Evolutionary conservation across 345 rosid genomes (phyloP).

Genomic region (Durio zibethinus): DNA sequence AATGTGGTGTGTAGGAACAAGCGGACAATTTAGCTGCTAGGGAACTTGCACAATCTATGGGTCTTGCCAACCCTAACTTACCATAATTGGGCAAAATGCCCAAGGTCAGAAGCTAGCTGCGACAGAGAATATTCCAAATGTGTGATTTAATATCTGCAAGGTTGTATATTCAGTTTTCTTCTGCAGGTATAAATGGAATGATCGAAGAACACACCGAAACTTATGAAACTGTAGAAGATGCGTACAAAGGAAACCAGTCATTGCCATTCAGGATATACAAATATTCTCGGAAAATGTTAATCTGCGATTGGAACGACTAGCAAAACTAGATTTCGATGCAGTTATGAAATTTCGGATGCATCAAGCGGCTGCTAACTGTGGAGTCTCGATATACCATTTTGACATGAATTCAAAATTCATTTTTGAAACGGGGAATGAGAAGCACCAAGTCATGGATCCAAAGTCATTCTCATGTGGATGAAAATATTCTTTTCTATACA

Average conservation of each 20-base stretch:
- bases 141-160: conserved; percentile 8
- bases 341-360: neutral
- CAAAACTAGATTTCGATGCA: conserved; percentile 7
- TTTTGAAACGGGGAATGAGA: neutral
- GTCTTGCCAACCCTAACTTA: conserved; percentile 53
- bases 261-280: neutral
- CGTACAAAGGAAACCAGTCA: neutral
- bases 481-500: conserved; percentile 19
- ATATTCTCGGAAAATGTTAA: neutral
- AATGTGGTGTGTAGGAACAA: conserved; percentile 57
- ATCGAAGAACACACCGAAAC: neutral
- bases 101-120: neutral
- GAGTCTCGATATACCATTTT: neutral
- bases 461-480: conserved; percentile 13
- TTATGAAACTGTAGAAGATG: neutral
- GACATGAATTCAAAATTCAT: neutral
- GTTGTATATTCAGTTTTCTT: conserved; percentile 5
- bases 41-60: conserved; percentile 76
- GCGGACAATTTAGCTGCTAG: conserved; percentile 60
- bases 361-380: conserved; percentile 6
- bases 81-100: conserved; percentile 23
- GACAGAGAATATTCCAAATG: neutral
- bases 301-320: neutral
- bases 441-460: neutral
- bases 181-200: conserved; percentile 2